Percentiles rank a stretch among this genome's conserved stretches.
Conservation (phyloP, 192 early-diverging fungal species). For the Phycomyces nitens region DNA sequence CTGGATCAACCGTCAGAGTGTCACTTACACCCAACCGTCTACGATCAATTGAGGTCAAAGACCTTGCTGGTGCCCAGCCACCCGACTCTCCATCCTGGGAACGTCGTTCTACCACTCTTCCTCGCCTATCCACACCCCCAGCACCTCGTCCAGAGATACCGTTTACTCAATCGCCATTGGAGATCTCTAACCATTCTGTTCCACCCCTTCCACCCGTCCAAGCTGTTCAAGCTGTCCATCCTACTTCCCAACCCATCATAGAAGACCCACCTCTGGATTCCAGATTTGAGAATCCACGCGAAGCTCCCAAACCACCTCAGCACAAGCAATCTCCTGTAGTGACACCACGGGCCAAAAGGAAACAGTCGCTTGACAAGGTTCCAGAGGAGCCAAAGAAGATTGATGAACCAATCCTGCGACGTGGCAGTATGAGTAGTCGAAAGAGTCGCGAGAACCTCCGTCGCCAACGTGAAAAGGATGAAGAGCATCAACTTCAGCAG, state of each 20-base stretch:
- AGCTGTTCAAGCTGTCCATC: too few relatives aligned
- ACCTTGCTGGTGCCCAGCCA: slow-evolving; percentile 13
- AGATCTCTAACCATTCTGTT: not conserved
- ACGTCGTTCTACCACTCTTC: slow-evolving; percentile 19
- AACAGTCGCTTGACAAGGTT: not conserved
- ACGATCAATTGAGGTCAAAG: slow-evolving; percentile 52
- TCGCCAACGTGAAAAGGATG: slow-evolving; percentile 11
- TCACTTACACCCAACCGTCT: slow-evolving; percentile 55
- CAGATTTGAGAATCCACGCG: not conserved
- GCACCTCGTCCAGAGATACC: slow-evolving; percentile 14
- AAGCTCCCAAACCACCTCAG: not conserved
- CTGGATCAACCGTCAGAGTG: slow-evolving; percentile 51
- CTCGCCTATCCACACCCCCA: slow-evolving; percentile 8
- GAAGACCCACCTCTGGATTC: not conserved
- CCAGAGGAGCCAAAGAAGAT: not conserved
- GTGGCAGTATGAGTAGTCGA: slow-evolving; percentile 27
- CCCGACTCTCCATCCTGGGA: slow-evolving; percentile 16
- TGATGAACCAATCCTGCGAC: not conserved
- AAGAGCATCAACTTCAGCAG: not conserved
- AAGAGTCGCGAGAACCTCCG: slow-evolving; percentile 29
- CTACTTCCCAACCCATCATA: too few relatives aligned
- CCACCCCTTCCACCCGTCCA: not conserved
- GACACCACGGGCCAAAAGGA: not conserved
- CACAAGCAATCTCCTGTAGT: not conserved
- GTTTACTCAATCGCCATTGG: not conserved